These are phyloP conservation scores for Diplodia mutila DNA, from an alignment of 2,329 filamentous ascomycete genomes.

Conservation along the genomic window DNA sequence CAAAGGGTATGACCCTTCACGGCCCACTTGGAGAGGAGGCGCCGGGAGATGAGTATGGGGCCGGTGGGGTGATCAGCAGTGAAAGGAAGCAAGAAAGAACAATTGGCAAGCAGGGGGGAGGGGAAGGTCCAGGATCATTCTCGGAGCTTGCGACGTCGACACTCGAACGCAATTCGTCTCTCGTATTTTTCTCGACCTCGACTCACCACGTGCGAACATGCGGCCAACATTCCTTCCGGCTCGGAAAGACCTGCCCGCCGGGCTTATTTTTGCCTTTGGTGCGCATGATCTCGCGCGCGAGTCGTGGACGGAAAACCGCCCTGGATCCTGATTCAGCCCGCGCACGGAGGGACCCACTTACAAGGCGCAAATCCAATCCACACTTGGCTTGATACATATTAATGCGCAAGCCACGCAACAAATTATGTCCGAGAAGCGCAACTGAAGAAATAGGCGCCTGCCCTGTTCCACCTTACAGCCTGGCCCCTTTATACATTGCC, in stretches of 20 bases:
- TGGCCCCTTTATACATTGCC: neutral
- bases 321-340: neutral
- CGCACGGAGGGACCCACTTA: neutral
- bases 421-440: neutral
- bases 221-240: neutral
- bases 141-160: neutral
- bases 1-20: neutral
- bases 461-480: neutral
- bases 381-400: slow-evolving; percentile 4
- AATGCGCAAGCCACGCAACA: slow-evolving; percentile 14
- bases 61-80: neutral
- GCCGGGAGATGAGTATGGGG: neutral
- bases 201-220: neutral
- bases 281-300: neutral
- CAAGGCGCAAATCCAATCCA: neutral
- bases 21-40: neutral
- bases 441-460: neutral
- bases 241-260: neutral
- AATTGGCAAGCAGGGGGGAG: neutral
- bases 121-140: neutral
- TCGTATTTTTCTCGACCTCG: neutral
- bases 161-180: neutral
- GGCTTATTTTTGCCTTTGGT: neutral
- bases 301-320: neutral
- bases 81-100: neutral